phyloP scores from a whole-genome alignment of 2,329 filamentous ascomycete species.

The Fusarium gaditjirri region DNA sequence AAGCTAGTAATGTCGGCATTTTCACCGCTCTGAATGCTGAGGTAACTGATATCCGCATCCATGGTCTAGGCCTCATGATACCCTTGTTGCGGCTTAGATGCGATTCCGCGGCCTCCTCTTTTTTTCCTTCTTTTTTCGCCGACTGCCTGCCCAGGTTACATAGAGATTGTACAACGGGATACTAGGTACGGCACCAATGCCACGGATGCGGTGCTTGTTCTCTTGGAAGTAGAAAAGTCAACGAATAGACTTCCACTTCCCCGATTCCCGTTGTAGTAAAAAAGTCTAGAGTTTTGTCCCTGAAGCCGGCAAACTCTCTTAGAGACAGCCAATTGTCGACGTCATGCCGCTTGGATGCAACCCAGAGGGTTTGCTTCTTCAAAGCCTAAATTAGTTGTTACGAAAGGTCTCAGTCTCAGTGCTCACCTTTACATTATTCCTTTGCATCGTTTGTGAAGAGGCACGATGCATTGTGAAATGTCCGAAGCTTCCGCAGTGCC shows the following conservation, averaged over 20 bases:
- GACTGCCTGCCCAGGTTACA: conserved; percentile 6
- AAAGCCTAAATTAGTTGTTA: background rate
- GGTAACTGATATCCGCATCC: conserved; percentile 23
- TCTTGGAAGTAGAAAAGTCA: background rate
- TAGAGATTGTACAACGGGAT: conserved; percentile 1
- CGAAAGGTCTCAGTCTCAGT: background rate
- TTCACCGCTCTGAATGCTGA: conserved; percentile 45
- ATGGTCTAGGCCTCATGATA: conserved; percentile 11
- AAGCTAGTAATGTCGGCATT: conserved; percentile 15
- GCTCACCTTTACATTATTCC: background rate
- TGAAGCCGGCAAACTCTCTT: background rate
- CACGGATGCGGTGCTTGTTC: conserved; percentile 16
- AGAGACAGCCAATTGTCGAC: background rate
- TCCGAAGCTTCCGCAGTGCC: conserved; percentile 31
- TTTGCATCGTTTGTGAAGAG: background rate
- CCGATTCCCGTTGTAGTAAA: background rate
- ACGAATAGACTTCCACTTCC: background rate
- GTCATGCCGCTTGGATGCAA: conserved; percentile 10
- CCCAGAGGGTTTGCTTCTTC: conserved; percentile 1
- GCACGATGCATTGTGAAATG: background rate
- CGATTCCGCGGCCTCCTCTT: conserved; percentile 16
- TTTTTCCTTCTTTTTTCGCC: background rate
- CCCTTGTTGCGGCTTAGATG: conserved; percentile 25
- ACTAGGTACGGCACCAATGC: conserved; percentile 16
- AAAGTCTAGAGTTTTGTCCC: conserved; percentile 12